These are phyloP conservation scores for Tarenaya hassleriana DNA, from an alignment of 345 rosid genomes.

Conservation along the genomic window DNA sequence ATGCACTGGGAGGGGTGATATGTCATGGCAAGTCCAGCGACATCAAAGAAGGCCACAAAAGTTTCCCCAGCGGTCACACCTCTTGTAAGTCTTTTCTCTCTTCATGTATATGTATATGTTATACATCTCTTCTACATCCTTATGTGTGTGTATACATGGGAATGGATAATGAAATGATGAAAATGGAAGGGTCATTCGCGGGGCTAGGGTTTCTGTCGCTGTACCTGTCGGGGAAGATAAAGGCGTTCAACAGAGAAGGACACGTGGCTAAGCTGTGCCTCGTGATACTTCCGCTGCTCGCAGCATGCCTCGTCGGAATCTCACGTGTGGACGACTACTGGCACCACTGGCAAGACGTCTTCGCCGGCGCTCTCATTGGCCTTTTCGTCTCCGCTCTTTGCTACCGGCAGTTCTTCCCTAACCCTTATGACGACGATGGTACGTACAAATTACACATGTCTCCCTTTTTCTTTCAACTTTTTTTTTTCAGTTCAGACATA, in stretches of 20 bases:
- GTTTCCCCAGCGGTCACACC: constrained; percentile 90
- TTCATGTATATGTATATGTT: neutral
- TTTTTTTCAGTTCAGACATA: neutral
- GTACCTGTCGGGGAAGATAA: constrained; percentile 65
- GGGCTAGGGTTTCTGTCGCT: constrained; percentile 69
- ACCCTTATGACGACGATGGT: constrained; percentile 55
- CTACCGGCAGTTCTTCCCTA: constrained; percentile 58
- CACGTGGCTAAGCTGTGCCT: constrained; percentile 76
- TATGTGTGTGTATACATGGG: too few species aligned
- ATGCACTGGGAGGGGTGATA: constrained; percentile 53
- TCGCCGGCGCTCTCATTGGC: constrained; percentile 72
- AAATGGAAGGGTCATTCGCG: constrained; percentile 68
- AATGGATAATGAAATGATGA: neutral
- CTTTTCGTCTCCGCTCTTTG: constrained; percentile 46
- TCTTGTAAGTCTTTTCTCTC: constrained; percentile 59
- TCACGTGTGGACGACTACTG: constrained; percentile 84
- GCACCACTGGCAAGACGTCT: constrained; percentile 92
- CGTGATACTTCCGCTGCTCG: constrained; percentile 51
- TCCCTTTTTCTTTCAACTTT: neutral
- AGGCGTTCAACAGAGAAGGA: constrained; percentile 62
- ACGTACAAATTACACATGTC: neutral
- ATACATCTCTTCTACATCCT: too few species aligned
- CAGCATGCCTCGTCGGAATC: constrained; percentile 64
- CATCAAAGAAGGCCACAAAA: constrained; percentile 74
- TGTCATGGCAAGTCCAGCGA: constrained; percentile 57